These are phyloP conservation scores for Pseudocercospora eumusae DNA, from an alignment of 2,329 filamentous ascomycete genomes.

Conservation along the genomic window DNA sequence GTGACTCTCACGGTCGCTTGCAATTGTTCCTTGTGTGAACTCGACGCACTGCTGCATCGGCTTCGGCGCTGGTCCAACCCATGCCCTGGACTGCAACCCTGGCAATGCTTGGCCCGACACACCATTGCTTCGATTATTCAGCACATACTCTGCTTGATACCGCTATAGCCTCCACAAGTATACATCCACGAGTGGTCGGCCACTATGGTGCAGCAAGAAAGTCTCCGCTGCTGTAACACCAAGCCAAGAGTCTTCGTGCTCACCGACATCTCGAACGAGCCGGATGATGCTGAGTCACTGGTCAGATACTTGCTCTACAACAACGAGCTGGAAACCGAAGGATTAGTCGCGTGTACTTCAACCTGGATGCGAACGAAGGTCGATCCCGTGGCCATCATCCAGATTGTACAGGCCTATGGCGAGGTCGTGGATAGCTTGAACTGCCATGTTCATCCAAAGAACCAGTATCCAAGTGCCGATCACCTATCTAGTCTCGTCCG, in stretches of 20 bases:
- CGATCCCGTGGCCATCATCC: slow-evolving; percentile 33
- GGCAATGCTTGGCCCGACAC: neutral
- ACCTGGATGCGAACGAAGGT: slow-evolving; percentile 17
- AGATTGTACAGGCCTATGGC: slow-evolving; percentile 35
- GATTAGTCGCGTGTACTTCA: slow-evolving; percentile 19
- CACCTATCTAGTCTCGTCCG: slow-evolving; percentile 16
- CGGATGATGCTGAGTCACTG: slow-evolving; percentile 33
- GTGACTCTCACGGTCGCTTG: neutral
- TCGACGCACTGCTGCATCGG: neutral
- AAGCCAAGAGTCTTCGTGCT: slow-evolving; percentile 24
- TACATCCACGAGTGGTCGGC: neutral
- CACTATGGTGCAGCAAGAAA: neutral
- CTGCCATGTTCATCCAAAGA: slow-evolving; percentile 39
- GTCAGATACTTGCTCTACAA: slow-evolving; percentile 26
- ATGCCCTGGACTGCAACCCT: neutral
- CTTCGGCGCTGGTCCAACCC: neutral
- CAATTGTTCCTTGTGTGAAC: neutral
- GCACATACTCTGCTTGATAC: neutral
- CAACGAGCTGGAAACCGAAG: slow-evolving; percentile 21
- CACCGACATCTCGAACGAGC: slow-evolving; percentile 36
- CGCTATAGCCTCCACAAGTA: neutral
- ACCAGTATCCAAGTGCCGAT: slow-evolving; percentile 31
- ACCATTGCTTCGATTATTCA: neutral
- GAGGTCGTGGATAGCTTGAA: slow-evolving; percentile 47
- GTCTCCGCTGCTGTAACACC: neutral